Conservation (phyloP, 2,329 filamentous ascomycete genomes). For the Alternaria triticimaculans region DNA sequence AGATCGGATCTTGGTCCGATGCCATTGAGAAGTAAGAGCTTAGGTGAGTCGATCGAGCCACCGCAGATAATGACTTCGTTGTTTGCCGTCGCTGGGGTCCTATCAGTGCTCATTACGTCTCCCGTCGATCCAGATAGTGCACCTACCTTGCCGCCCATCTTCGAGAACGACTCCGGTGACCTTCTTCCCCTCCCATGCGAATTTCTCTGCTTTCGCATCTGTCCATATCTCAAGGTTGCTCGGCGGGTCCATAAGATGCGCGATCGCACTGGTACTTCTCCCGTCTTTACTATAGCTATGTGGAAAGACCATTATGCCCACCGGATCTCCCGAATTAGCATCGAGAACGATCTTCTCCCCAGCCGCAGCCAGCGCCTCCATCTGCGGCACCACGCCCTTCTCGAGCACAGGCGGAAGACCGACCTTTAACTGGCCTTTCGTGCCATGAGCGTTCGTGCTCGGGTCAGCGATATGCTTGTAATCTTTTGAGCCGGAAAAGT, state of each 20-base stretch:
- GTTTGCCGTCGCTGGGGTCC: constrained; percentile 21
- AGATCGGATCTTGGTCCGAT: constrained; percentile 56
- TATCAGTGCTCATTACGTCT: neutral
- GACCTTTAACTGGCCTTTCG: constrained; percentile 31
- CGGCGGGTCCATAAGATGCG: constrained; percentile 50
- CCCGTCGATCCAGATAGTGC: neutral
- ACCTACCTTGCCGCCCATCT: constrained; percentile 42
- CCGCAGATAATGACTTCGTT: constrained; percentile 46
- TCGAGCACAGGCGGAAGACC: constrained; percentile 60
- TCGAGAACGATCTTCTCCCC: constrained; percentile 64
- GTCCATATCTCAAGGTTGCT: constrained; percentile 62
- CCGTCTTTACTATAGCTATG: constrained; percentile 48
- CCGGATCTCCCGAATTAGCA: constrained; percentile 51
- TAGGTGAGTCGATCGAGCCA: constrained; percentile 45
- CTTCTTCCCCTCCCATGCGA: constrained; percentile 36
- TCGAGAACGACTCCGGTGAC: constrained; percentile 37
- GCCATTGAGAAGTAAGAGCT: constrained; percentile 57
- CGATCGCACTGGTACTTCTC: constrained; percentile 43
- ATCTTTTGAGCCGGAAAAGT: constrained; percentile 39
- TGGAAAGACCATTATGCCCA: constrained; percentile 39
- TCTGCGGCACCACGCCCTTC: constrained; percentile 61
- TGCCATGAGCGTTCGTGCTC: constrained; percentile 56
- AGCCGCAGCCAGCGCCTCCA: constrained; percentile 62
- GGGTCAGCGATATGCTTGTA: constrained; percentile 59
- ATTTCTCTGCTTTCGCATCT: constrained; percentile 52